phyloP scores from a whole-genome alignment of 2,329 filamentous ascomycete genomes.

The Colletotrichum gigasporum region DNA sequence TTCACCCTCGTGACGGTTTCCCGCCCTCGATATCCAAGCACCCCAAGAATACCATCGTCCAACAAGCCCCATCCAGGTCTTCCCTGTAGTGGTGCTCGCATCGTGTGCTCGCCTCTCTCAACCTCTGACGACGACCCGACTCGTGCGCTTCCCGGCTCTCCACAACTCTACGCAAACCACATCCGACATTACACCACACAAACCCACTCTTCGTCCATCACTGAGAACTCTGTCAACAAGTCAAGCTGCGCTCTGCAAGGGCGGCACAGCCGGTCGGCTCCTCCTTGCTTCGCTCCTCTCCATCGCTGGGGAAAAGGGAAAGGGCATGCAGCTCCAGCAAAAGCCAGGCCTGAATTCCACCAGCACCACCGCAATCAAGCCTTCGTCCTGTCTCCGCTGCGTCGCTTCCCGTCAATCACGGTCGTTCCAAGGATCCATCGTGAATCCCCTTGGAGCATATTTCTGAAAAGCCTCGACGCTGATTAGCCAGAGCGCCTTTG shows the following conservation, averaged over 20 bases:
- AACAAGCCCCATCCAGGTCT: constrained; percentile 1
- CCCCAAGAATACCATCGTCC: not conserved
- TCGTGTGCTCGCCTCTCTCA: constrained; percentile 9
- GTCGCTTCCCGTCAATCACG: constrained; percentile 22
- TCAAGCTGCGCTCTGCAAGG: constrained; percentile 11
- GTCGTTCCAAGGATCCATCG: constrained; percentile 10
- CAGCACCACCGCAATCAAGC: constrained; percentile 17
- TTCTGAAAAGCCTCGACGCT: constrained; percentile 22
- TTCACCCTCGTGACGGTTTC: constrained; percentile 16
- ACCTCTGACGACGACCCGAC: constrained; percentile 27
- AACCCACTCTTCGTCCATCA: not conserved
- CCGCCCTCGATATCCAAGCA: constrained; percentile 15
- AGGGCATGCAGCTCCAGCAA: constrained; percentile 6
- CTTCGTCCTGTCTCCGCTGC: constrained; percentile 12
- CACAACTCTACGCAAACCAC: constrained; percentile 27
- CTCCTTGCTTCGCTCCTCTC: not conserved
- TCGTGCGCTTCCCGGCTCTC: constrained; percentile 19
- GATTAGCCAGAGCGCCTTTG: constrained; percentile 24
- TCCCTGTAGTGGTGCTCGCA: constrained; percentile 1
- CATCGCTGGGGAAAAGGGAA: constrained; percentile 4
- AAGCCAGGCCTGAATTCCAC: constrained; percentile 1
- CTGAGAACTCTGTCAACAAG: not conserved
- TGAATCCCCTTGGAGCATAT: constrained; percentile 10
- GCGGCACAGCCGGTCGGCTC: not conserved
- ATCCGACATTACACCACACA: constrained; percentile 10